Conservation (phyloP, 1,284 basidiomycete species). For the Lentinula novae-zelandiae region DNA sequence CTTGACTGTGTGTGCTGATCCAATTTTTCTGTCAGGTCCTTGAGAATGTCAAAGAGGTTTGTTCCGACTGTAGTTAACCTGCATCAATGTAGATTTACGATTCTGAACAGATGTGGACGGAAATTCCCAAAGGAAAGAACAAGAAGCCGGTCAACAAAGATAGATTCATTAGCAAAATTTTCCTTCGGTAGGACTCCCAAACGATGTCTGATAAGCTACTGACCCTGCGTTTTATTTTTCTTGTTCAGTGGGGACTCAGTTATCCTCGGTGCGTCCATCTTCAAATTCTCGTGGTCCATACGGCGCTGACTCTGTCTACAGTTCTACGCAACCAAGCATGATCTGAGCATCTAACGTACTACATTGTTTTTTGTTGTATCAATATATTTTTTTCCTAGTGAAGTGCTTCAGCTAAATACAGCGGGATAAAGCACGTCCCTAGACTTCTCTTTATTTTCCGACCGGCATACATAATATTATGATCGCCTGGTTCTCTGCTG, state of each 20-base stretch:
- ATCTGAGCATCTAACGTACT: slow-evolving; percentile 8
- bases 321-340: slow-evolving; percentile 86
- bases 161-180: slow-evolving; percentile 99
- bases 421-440: too few relatives aligned
- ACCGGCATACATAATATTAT: too few relatives aligned
- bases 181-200: slow-evolving; percentile 59
- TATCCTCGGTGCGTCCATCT: slow-evolving; percentile 72
- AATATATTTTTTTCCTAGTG: not conserved
- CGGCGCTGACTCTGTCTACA: slow-evolving; percentile 24
- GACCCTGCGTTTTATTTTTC: slow-evolving; percentile 11
- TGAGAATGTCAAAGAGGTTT: slow-evolving; percentile 95
- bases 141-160: slow-evolving; percentile 99
- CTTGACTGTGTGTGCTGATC: not conserved
- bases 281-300: slow-evolving; percentile 6
- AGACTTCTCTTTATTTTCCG: too few relatives aligned
- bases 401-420: too few relatives aligned
- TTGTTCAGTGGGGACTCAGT: slow-evolving; percentile 83
- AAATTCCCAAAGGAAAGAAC: slow-evolving; percentile 95
- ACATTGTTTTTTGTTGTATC: not conserved
- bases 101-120: slow-evolving; percentile 90
- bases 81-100: not conserved
- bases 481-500: not conserved
- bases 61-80: slow-evolving; percentile 14
- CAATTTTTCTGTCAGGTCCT: slow-evolving; percentile 57
- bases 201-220: slow-evolving; percentile 12